These are phyloP conservation scores for Coemansia sp. DNA, from an alignment of 192 early-diverging fungal genomes.

Conservation along the genomic window DNA sequence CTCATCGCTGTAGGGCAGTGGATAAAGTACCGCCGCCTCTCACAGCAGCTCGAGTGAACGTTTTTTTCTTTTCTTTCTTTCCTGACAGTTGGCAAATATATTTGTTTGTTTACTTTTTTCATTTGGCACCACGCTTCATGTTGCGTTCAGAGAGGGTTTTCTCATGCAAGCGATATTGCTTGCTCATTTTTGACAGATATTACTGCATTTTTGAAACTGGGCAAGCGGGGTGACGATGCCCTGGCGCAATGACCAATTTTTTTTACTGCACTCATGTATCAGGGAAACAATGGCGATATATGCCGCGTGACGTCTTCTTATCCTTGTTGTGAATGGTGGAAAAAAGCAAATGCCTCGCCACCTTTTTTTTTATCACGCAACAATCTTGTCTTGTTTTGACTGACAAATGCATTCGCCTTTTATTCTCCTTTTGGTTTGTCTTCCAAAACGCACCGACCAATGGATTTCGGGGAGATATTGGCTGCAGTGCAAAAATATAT, in stretches of 20 bases:
- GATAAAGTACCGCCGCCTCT: slow-evolving; percentile 9
- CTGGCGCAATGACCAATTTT: too few relatives aligned
- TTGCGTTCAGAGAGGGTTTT: too few relatives aligned
- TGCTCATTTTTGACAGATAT: too few relatives aligned
- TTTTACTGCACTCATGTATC: too few relatives aligned
- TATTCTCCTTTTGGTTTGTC: background rate
- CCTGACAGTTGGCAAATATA: background rate
- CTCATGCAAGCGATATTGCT: too few relatives aligned
- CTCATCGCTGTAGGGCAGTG: slow-evolving; percentile 6
- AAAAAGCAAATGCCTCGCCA: too few relatives aligned
- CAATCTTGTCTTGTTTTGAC: background rate
- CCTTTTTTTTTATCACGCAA: too few relatives aligned
- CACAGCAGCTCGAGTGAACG: background rate
- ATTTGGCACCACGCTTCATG: background rate
- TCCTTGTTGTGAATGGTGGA: background rate
- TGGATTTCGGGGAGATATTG: slow-evolving; percentile 1
- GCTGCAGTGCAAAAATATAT: background rate
- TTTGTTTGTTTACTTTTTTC: background rate
- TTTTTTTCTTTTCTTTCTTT: background rate
- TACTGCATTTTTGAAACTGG: too few relatives aligned
- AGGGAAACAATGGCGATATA: too few relatives aligned
- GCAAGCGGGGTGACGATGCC: too few relatives aligned
- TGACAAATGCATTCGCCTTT: background rate
- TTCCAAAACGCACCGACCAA: background rate
- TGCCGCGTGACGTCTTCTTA: background rate